phyloP scores from a whole-genome alignment of 2,329 filamentous ascomycete species.

The Leptographium flavum region DNA sequence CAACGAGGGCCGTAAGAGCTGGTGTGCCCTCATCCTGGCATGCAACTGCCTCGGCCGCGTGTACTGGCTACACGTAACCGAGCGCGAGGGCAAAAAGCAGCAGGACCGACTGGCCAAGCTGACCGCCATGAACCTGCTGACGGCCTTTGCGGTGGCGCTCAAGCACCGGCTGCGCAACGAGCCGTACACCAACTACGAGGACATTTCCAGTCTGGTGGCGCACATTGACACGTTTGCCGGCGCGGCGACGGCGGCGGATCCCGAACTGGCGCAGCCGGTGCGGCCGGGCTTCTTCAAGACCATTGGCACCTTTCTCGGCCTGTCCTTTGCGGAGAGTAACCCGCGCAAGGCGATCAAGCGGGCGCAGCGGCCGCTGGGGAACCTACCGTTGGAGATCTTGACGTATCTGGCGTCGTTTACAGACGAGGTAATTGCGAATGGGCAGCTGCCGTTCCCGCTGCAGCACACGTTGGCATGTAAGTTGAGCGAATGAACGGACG shows the following conservation, averaged over 20 bases:
- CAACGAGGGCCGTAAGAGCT: conserved; percentile 39
- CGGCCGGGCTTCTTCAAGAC: conserved; percentile 29
- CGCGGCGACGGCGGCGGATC: conserved; percentile 22
- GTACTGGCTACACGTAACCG: conserved; percentile 66
- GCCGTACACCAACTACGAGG: conserved; percentile 53
- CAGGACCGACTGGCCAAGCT: conserved; percentile 55
- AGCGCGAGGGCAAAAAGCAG: conserved; percentile 41
- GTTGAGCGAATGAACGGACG: too few relatives aligned
- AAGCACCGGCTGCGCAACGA: conserved; percentile 64
- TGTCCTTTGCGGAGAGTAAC: conserved; percentile 54
- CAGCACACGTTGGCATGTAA: conserved; percentile 33
- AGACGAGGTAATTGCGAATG: conserved; percentile 36
- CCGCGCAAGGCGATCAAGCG: conserved; percentile 55
- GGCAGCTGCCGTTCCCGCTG: conserved; percentile 29
- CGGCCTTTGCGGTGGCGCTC: conserved; percentile 54
- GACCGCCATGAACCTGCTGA: conserved; percentile 52
- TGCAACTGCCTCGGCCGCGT: conserved; percentile 56
- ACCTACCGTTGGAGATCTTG: conserved; percentile 59
- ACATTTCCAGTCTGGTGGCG: conserved; percentile 44
- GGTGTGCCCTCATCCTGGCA: conserved; percentile 45
- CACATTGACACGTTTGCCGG: conserved; percentile 54
- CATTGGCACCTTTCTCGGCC: conserved; percentile 48
- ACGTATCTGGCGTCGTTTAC: conserved; percentile 50
- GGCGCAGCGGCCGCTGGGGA: conserved; percentile 51
- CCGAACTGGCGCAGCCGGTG: conserved; percentile 1